phyloP scores from a whole-genome alignment of 108 stramenopile species.

The Thalassiosira profunda region DNA sequence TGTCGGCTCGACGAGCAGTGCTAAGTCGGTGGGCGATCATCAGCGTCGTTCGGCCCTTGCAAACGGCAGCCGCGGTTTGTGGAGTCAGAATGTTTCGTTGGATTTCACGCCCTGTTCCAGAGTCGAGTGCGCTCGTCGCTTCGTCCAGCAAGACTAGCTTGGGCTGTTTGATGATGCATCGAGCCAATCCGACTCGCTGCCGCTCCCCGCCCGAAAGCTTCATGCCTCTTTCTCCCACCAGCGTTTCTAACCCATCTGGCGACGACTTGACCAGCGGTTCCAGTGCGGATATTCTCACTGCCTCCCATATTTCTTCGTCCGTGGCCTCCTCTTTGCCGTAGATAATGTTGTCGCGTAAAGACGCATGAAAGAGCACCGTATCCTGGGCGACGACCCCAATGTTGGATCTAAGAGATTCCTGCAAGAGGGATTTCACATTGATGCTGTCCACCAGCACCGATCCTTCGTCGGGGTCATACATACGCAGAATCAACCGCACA shows the following conservation, averaged over 20 bases:
- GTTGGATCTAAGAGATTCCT: conserved; percentile 50
- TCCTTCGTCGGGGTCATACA: conserved; percentile 63
- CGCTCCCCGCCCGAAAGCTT: conserved; percentile 83
- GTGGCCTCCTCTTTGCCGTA: conserved; percentile 64
- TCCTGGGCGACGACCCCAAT: conserved; percentile 88
- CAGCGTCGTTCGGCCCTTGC: conserved; percentile 58
- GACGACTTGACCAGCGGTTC: conserved; percentile 42
- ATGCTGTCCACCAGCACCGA: conserved; percentile 65
- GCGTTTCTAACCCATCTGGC: conserved; percentile 75
- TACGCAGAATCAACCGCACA: conserved; percentile 59
- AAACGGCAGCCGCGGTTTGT: conserved; percentile 41
- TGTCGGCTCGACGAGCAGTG: conserved; percentile 68
- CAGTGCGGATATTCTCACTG: conserved; percentile 45
- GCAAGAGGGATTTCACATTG: conserved; percentile 54
- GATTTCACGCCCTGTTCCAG: conserved; percentile 66
- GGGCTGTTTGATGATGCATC: conserved; percentile 61
- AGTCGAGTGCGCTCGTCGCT: conserved; percentile 87
- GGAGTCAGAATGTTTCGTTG: conserved; percentile 40
- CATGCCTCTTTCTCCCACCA: conserved; percentile 86
- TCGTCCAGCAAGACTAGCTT: conserved; percentile 82
- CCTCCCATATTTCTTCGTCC: conserved; percentile 55
- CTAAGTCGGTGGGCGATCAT: conserved; percentile 86
- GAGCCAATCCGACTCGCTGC: conserved; percentile 85
- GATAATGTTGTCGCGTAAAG: conserved; percentile 65
- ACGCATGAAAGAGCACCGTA: conserved; percentile 80